These are phyloP conservation scores for Agaricus blazei DNA, from an alignment of 768 basidiomycete species.

Conservation along the genomic window DNA sequence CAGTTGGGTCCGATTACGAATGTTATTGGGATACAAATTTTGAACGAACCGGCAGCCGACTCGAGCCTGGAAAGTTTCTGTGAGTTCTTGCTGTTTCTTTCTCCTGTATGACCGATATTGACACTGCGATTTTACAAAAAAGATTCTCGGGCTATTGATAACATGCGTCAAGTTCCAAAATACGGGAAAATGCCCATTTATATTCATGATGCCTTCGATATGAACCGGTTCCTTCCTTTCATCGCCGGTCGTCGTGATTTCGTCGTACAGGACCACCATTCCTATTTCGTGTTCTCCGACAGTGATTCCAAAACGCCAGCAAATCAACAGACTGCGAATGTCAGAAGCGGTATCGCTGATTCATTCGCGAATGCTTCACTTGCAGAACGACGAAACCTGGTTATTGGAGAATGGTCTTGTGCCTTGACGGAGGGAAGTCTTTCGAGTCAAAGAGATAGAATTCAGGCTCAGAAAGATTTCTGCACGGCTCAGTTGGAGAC, in stretches of 20 bases:
- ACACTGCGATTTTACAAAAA: constrained; percentile 3
- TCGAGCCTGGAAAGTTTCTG: constrained; percentile 40
- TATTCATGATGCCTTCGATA: constrained; percentile 65
- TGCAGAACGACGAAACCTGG: constrained; percentile 38
- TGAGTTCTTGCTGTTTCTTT: constrained; percentile 20
- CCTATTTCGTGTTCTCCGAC: constrained; percentile 63
- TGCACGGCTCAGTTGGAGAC: constrained; percentile 54
- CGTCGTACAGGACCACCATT: constrained; percentile 70
- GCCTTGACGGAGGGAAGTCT: constrained; percentile 63
- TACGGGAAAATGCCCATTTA: constrained; percentile 52
- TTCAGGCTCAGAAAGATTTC: constrained; percentile 42
- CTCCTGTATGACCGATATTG: constrained; percentile 5
- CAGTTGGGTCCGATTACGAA: constrained; percentile 41
- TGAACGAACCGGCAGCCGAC: constrained; percentile 55
- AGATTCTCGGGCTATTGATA: constrained; percentile 50
- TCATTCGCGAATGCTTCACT: constrained; percentile 21
- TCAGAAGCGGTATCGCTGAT: constrained; percentile 34
- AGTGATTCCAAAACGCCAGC: constrained; percentile 46
- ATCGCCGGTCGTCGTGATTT: constrained; percentile 51
- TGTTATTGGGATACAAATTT: constrained; percentile 55
- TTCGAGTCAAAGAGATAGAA: constrained; percentile 37
- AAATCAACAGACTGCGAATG: constrained; percentile 48
- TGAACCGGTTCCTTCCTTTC: constrained; percentile 43
- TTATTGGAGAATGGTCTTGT: constrained; percentile 85
- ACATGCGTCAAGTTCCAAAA: constrained; percentile 38